phyloP scores from a whole-genome alignment of 2,329 filamentous ascomycete species.

The Fusarium luffae region DNA sequence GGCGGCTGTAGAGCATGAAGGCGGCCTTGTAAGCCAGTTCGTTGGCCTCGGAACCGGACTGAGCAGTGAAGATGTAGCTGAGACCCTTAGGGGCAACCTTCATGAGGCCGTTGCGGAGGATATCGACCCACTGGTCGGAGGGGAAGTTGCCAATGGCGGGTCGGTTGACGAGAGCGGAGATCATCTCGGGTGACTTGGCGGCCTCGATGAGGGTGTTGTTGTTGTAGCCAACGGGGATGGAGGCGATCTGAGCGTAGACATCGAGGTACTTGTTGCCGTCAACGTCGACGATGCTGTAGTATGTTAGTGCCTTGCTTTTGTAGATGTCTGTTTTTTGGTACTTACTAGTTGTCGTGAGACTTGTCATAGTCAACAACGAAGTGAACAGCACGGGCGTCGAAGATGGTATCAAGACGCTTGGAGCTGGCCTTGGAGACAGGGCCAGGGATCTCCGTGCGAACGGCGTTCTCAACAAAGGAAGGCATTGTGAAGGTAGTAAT shows the following conservation, averaged over 20 bases:
- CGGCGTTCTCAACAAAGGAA: constrained; percentile 49
- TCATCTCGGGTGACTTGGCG: constrained; percentile 77
- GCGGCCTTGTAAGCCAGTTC: constrained; percentile 88
- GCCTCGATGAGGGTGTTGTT: constrained; percentile 75
- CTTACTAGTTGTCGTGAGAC: constrained; percentile 62
- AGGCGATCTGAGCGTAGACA: constrained; percentile 82
- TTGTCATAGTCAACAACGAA: constrained; percentile 65
- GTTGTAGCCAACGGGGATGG: constrained; percentile 86
- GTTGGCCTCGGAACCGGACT: constrained; percentile 84
- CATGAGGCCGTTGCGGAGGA: constrained; percentile 77
- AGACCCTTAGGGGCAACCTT: constrained; percentile 78
- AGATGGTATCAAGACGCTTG: constrained; percentile 59
- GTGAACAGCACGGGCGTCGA: constrained; percentile 63
- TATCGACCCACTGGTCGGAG: constrained; percentile 77
- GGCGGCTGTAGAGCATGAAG: constrained; percentile 82
- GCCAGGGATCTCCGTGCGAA: constrained; percentile 54
- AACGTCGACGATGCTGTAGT: constrained; percentile 56
- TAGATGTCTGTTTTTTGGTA: not conserved
- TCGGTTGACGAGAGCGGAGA: constrained; percentile 78
- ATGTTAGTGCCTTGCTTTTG: constrained; percentile 4
- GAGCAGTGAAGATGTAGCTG: constrained; percentile 83
- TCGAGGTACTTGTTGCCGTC: constrained; percentile 63
- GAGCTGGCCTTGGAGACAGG: constrained; percentile 54
- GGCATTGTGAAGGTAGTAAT: constrained; percentile 46
- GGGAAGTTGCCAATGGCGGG: constrained; percentile 86